Conservation (phyloP, 176 grass and related monocot species). For the Oryza glaberrima region DNA sequence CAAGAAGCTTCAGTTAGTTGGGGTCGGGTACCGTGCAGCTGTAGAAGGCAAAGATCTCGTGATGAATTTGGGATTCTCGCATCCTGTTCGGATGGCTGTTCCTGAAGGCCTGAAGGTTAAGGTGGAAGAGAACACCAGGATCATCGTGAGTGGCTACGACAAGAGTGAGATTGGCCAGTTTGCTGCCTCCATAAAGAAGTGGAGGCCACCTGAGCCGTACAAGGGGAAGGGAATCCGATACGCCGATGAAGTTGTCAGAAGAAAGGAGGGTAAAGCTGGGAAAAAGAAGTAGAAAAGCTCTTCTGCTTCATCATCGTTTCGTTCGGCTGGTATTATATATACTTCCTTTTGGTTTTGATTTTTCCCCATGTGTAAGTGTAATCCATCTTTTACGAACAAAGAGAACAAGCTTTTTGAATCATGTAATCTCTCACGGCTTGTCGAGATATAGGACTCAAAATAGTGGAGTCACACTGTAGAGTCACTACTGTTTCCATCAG, state of each 20-base stretch:
- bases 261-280: constrained; percentile 96
- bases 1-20: constrained; percentile 80
- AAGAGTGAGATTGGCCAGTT: constrained; percentile 86
- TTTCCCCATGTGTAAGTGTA: neutral
- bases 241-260: constrained; percentile 74
- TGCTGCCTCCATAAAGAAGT: constrained; percentile 84
- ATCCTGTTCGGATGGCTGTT: constrained; percentile 79
- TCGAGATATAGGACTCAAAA: neutral
- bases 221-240: constrained; percentile 96
- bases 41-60: constrained; percentile 85
- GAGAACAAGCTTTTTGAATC: constrained; percentile 2
- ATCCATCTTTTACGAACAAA: constrained; percentile 9
- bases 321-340: neutral
- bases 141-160: constrained; percentile 80
- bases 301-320: neutral
- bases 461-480: neutral
- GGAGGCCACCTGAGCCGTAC: constrained; percentile 97
- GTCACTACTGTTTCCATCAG: neutral
- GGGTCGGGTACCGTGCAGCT: constrained; percentile 85
- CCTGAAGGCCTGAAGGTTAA: constrained; percentile 75
- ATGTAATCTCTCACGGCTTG: constrained; percentile 1
- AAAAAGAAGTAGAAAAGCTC: constrained; percentile 84
- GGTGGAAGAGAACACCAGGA: constrained; percentile 93
- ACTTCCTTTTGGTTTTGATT: constrained; percentile 29
- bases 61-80: constrained; percentile 89